These are phyloP conservation scores for Phytophthora lateralis DNA, from an alignment of 352 stramenopile species.

Conservation along the genomic window DNA sequence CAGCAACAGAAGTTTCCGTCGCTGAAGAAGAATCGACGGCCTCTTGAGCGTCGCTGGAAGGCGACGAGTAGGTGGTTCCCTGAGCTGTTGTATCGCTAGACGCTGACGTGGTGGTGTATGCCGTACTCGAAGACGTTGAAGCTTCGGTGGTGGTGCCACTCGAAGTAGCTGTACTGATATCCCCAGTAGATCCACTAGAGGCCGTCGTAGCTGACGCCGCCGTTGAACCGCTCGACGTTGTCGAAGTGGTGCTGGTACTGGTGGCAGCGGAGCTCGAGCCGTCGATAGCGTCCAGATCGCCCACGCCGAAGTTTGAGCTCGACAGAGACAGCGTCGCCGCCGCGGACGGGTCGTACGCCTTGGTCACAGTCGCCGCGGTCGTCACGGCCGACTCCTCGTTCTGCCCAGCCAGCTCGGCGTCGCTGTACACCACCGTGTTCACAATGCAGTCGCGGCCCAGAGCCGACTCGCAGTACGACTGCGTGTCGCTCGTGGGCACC, in stretches of 20 bases:
- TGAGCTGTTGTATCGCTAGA: conserved; percentile 1
- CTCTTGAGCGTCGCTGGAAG: conserved; percentile 1
- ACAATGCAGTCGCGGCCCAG: conserved; percentile 24
- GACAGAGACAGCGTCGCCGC: conserved; percentile 22
- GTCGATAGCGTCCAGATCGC: conserved; percentile 21
- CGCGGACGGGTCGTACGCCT: conserved; percentile 21
- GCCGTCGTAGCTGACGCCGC: neutral
- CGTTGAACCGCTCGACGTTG: conserved; percentile 3
- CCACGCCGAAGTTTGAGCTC: conserved; percentile 36
- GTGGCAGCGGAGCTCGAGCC: conserved; percentile 14
- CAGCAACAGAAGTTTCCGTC: conserved; percentile 7
- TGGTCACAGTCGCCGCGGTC: conserved; percentile 13
- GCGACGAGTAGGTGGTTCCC: neutral
- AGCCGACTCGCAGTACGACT: conserved; percentile 17
- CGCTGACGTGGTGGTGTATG: neutral
- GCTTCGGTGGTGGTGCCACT: neutral
- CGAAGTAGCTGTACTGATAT: neutral
- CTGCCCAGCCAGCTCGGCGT: conserved; percentile 26
- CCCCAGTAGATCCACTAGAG: conserved; percentile 1
- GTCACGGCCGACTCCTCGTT: conserved; percentile 27
- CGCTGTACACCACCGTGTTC: conserved; percentile 29
- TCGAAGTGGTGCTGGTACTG: conserved; percentile 1
- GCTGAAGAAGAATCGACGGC: conserved; percentile 2
- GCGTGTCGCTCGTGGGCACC: conserved; percentile 22
- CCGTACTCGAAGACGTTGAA: no score